phyloP scores from a whole-genome alignment of 805 yeast genomes.

The Monosporozyma siamensis region DNA sequence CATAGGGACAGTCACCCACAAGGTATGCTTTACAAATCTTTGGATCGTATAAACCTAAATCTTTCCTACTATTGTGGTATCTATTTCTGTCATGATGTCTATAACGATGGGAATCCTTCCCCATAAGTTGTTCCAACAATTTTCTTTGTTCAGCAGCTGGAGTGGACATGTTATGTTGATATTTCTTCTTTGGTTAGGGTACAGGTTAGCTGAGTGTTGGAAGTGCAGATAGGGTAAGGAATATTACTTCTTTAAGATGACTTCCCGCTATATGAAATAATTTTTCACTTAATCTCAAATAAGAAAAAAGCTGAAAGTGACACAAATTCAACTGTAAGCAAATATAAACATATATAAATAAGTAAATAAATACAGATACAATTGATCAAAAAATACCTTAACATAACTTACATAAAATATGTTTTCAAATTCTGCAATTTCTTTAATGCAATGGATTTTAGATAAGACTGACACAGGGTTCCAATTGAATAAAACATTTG shows the following conservation, averaged over 20 bases:
- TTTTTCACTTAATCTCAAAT: too few species aligned
- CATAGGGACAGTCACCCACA: conserved; percentile 84
- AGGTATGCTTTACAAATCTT: conserved; percentile 70
- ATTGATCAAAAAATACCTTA: too few species aligned
- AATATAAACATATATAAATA: neutral
- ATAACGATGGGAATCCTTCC: conserved; percentile 14
- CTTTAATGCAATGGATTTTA: neutral
- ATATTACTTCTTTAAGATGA: too few species aligned
- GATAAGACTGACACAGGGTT: neutral
- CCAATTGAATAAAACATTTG: neutral
- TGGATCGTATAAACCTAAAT: conserved; percentile 39
- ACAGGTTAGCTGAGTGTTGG: too few species aligned
- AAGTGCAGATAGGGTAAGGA: too few species aligned
- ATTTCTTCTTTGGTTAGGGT: neutral
- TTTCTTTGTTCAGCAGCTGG: conserved; percentile 67
- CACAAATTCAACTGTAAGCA: too few species aligned
- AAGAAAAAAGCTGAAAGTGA: too few species aligned
- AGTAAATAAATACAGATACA: neutral
- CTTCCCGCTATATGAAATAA: too few species aligned
- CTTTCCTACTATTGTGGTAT: conserved; percentile 6
- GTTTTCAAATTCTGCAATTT: neutral
- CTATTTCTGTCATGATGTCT: conserved; percentile 9
- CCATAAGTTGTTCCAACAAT: conserved; percentile 70
- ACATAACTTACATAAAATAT: neutral
- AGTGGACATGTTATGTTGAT: conserved; percentile 32